These are phyloP conservation scores for Lactarius evosmus DNA, from an alignment of 768 basidiomycete genomes.

Conservation along the genomic window DNA sequence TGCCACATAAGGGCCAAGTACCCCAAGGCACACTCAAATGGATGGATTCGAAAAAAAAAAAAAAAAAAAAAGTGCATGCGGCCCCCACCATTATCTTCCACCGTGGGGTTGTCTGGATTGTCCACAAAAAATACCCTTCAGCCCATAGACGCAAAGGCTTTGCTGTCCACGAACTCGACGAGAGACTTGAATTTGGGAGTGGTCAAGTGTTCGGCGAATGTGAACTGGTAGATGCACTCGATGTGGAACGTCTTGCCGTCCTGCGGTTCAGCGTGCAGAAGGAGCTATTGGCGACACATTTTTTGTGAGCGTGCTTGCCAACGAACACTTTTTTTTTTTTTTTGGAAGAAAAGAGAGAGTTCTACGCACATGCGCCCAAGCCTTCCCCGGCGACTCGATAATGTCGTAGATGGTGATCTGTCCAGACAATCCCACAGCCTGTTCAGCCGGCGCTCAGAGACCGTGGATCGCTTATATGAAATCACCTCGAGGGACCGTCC, in stretches of 20 bases:
- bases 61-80: background rate
- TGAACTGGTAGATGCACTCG: constrained; percentile 14
- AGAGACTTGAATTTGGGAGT: constrained; percentile 6
- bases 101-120: background rate
- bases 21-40: too few species aligned
- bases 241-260: constrained; percentile 7
- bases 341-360: background rate
- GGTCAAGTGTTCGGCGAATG: background rate
- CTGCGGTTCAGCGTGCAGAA: constrained; percentile 1
- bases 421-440: too few species aligned
- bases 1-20: too few species aligned
- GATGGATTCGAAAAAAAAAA: too few species aligned
- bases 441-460: background rate
- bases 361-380: constrained; percentile 11
- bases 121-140: background rate
- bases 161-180: constrained; percentile 5
- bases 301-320: background rate
- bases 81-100: background rate
- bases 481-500: constrained; percentile 7
- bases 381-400: background rate
- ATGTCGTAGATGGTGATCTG: constrained; percentile 10
- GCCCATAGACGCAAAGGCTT: background rate
- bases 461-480: background rate
- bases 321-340: background rate
- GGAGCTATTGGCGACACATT: background rate